Conservation (phyloP, 768 basidiomycete genomes). For the Agaricus sinodeliciosus region DNA sequence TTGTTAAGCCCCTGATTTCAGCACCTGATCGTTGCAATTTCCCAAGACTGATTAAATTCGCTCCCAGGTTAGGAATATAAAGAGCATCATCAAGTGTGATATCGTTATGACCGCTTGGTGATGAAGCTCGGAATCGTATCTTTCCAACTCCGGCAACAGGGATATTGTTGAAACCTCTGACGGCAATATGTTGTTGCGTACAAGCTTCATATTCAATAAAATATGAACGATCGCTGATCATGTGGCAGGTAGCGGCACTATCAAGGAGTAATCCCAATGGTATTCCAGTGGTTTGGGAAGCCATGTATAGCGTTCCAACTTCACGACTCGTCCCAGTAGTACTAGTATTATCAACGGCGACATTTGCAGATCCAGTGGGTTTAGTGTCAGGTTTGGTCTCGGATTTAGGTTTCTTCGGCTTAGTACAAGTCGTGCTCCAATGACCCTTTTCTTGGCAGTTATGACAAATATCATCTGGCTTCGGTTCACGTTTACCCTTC, state of each 20-base stretch:
- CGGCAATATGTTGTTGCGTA: conserved; percentile 2
- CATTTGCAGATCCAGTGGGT: neutral
- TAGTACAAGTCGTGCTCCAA: neutral
- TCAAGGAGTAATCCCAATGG: conserved; percentile 9
- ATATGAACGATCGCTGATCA: conserved; percentile 11
- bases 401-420: conserved; percentile 1
- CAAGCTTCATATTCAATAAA: conserved; percentile 5
- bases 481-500: conserved; percentile 3
- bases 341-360: neutral
- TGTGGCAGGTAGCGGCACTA: conserved; percentile 13
- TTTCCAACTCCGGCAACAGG: conserved; percentile 11
- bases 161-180: conserved; percentile 12
- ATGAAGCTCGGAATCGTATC: conserved; percentile 7
- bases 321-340: too few relatives aligned
- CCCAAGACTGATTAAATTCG: conserved; percentile 16
- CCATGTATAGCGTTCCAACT: too few relatives aligned
- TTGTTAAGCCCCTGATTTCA: neutral
- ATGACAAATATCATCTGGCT: conserved; percentile 11
- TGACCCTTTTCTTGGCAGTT: conserved; percentile 11
- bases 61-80: conserved; percentile 15
- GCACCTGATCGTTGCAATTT: conserved; percentile 10
- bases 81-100: conserved; percentile 11
- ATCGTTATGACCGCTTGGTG: conserved; percentile 3
- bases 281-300: neutral
- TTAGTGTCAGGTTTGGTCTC: conserved; percentile 9